Evolutionary conservation across 2,329 filamentous ascomycete species (phyloP).

Genomic region (Epichloe bromicola): DNA sequence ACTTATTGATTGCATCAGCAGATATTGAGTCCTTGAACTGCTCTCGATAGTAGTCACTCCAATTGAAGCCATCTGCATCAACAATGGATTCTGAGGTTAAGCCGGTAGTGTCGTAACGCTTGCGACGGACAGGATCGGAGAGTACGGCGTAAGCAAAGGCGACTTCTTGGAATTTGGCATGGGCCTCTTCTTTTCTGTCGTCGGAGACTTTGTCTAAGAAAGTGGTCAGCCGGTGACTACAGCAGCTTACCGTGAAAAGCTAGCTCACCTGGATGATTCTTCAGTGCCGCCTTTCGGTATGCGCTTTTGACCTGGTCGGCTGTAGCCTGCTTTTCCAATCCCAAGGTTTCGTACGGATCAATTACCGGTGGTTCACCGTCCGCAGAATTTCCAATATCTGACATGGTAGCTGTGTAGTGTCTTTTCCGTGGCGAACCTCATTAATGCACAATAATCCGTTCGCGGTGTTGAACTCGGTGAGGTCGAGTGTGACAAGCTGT

Average conservation of each 20-base stretch:
- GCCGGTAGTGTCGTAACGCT: conserved; percentile 80
- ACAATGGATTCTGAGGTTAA: conserved; percentile 74
- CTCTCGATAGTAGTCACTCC: conserved; percentile 77
- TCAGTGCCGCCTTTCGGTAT: conserved; percentile 83
- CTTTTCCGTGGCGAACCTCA: neutral
- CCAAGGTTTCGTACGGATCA: conserved; percentile 71
- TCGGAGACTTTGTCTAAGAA: conserved; percentile 59
- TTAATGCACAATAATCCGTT: neutral
- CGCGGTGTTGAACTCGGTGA: neutral
- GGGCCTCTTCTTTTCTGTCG: conserved; percentile 56
- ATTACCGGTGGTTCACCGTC: conserved; percentile 49
- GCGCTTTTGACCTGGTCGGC: conserved; percentile 74
- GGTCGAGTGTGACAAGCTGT: neutral
- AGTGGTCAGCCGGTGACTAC: neutral
- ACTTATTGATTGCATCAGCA: conserved; percentile 58
- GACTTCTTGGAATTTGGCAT: conserved; percentile 75
- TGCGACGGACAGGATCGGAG: conserved; percentile 66
- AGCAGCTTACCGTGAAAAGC: neutral
- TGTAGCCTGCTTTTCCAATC: conserved; percentile 56
- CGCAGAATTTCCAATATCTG: conserved; percentile 36
- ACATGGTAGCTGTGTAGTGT: conserved; percentile 22
- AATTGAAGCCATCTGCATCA: conserved; percentile 72
- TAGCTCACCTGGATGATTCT: conserved; percentile 64
- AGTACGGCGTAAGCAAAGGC: conserved; percentile 92
- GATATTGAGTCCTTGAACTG: conserved; percentile 72